Conservation (phyloP, 139 green algal species). For the Closterium sp. region DNA sequence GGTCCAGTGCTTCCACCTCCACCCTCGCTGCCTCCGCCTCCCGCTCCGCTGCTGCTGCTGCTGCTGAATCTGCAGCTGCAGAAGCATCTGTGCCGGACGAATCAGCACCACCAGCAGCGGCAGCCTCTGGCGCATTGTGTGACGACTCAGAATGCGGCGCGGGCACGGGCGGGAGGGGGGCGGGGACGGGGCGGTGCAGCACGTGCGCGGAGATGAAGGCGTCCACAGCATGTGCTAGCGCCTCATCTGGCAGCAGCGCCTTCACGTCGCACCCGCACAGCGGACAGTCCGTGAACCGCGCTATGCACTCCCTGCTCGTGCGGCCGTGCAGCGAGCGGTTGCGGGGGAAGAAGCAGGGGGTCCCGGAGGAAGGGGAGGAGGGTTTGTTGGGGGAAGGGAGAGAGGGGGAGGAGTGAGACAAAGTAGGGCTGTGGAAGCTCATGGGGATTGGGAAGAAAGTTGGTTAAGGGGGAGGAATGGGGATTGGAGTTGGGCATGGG, state of each 20-base stretch:
- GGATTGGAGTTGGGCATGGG: too few species aligned
- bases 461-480: too few species aligned
- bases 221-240: not conserved
- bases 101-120: not conserved
- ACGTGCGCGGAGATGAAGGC: not conserved
- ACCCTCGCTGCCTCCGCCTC: not conserved
- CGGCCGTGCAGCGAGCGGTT: too few species aligned
- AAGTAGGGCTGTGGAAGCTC: too few species aligned
- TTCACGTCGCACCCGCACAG: not conserved
- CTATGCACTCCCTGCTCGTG: not conserved
- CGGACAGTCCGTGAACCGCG: not conserved
- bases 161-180: too few species aligned
- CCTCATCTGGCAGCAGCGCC: not conserved
- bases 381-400: too few species aligned
- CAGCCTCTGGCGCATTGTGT: not conserved
- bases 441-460: too few species aligned
- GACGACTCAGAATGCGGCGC: too few species aligned
- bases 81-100: not conserved
- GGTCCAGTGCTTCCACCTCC: not conserved
- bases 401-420: too few species aligned
- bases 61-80: not conserved
- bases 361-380: too few species aligned
- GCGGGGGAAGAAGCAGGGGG: too few species aligned
- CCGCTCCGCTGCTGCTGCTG: not conserved
- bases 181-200: not conserved